Base-by-base conservation (phyloP, 169 alveolate species). In the Plasmodium yoelii region DNA sequence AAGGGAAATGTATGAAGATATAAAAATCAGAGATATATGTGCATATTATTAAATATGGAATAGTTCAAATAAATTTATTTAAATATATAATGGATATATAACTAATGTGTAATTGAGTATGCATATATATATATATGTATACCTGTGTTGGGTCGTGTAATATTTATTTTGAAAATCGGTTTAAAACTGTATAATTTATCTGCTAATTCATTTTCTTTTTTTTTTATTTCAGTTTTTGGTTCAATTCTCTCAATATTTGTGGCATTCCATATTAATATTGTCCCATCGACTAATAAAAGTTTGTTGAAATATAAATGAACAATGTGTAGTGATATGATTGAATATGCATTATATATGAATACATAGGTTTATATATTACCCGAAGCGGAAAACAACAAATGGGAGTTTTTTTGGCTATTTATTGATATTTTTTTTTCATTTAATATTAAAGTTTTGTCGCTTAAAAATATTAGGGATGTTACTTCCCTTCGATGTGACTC, bases 401-500 rank as follows among this genome's bases (percentile, higher is more conserved):
- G 82, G 71, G 4, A 80, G 60, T 80, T 65, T 51, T 80, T 80
- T 42, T 80, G 90, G 26, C 46, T 53, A 39, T 44, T 80, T 39
- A 80, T 51, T 19, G 90, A 80, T 80, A 80, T 80, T 51, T 67
- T 80, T 49, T 67, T 80, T 42, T 80, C 90, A 42, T 44, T 34
- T 80, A 80, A 12, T 24, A 80, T 60, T 67, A 80, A 53, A 18
- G 19, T 80, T 67, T 80, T 80, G 51, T 80, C 90, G 10, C 53
- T 80, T 59, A 80, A 70, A 53, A 80, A 69, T 55, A 80, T 34
- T 15, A 80, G 80, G 22, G 82, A 65, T 9, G 90, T 80, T 60
- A 80, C 82, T 80, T 80, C 90, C 46, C 90, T 80, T 80, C 67
- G 65, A 57, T 80, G 90, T 65, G 90, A 80, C 8, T 65, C 72